Evolutionary conservation across 495 filamentous ascomycete genomes (phyloP).

Genomic region (Pyrenula aspistea): DNA sequence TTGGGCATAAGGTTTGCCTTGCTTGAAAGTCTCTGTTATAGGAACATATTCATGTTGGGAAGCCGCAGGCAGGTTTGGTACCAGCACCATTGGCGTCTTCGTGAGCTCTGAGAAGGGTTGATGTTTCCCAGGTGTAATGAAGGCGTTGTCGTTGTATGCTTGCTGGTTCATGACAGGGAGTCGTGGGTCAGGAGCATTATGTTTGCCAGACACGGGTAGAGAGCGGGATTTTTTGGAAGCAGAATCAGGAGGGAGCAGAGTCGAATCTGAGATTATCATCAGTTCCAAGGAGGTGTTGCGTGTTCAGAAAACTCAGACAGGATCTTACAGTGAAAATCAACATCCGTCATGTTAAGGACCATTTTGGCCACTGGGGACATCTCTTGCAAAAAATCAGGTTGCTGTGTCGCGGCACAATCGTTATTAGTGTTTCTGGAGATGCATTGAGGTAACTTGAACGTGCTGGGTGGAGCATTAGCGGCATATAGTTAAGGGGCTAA

Average conservation of each 20-base stretch:
- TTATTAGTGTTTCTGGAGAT: not conserved
- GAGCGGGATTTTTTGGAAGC: constrained; percentile 12
- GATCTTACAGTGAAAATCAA: constrained; percentile 43
- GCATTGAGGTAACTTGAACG: constrained; percentile 48
- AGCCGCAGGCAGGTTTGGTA: constrained; percentile 23
- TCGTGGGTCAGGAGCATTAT: too few species aligned
- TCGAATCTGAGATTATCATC: constrained; percentile 23
- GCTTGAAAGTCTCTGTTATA: constrained; percentile 4
- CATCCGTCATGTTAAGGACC: constrained; percentile 42
- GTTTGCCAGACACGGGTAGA: not conserved
- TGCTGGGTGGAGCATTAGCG: constrained; percentile 32
- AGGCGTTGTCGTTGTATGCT: not conserved
- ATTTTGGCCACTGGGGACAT: constrained; percentile 46
- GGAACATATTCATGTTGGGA: constrained; percentile 19
- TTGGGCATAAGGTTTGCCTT: not conserved
- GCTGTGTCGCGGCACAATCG: not conserved
- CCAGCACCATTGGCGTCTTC: not conserved
- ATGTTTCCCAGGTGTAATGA: not conserved
- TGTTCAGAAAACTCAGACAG: too few species aligned
- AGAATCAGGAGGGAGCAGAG: constrained; percentile 13
- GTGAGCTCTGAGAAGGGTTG: not conserved
- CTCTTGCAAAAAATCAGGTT: constrained; percentile 2
- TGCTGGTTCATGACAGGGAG: not conserved
- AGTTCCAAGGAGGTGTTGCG: too few species aligned
- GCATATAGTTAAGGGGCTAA: constrained; percentile 6